Base-by-base conservation (phyloP, 2,329 filamentous ascomycete genomes). In the Ophioceras dolichostomum region DNA sequence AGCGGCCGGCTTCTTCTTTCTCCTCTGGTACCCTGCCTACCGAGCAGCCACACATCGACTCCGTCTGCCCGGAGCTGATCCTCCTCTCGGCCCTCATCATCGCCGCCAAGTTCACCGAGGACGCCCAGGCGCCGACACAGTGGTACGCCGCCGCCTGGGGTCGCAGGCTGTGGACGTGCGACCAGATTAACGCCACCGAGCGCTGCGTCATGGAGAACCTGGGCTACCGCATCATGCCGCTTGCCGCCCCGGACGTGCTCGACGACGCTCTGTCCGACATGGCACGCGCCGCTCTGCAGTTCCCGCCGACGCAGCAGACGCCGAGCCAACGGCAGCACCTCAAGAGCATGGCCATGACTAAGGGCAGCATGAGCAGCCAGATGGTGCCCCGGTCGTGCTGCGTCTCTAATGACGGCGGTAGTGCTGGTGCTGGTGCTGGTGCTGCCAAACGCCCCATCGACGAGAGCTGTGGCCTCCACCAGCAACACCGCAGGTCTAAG, bases 41-140 rank as follows among this genome's bases (percentile, higher is more conserved):
- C 13, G 19, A 10, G n/a, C 20, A 16, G 12, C 33, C 10, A 50
- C 71, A 79, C 54, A 75, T 78, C 52, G 73, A 80, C 56, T 66
- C 66, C 10, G 65, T 80, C 41, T 61, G 60, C 41, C 75, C 76
- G 37, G 76, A 81, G 51, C 50, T 81, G 41, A 75, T 81, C 45
- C 63, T 77, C 36, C 60, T 81, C n/a, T 64, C 68, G 1, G 72
- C 76, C 1, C 59, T 82, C 14, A 61, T 78, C 43, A 71, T 81
- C 37, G 74, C 76, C n/a, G 61, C 67, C 49, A 81, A 82, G 55
- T 81, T 80, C 48, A 62, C 70, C 32, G 71, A 79, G 46, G 77
- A 82, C 55, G 57, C 60, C 36, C 66, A 74, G 47, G 62, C 68
- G 43, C 56, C 62, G 4, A 71, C 72, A 1, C 57, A 60, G 34